A percentile compares a stretch with the other conserved stretches of the same genome.
These are phyloP conservation scores for Phialophora expanda DNA, from an alignment of 2,329 filamentous ascomycete genomes.

Conservation along the genomic window DNA sequence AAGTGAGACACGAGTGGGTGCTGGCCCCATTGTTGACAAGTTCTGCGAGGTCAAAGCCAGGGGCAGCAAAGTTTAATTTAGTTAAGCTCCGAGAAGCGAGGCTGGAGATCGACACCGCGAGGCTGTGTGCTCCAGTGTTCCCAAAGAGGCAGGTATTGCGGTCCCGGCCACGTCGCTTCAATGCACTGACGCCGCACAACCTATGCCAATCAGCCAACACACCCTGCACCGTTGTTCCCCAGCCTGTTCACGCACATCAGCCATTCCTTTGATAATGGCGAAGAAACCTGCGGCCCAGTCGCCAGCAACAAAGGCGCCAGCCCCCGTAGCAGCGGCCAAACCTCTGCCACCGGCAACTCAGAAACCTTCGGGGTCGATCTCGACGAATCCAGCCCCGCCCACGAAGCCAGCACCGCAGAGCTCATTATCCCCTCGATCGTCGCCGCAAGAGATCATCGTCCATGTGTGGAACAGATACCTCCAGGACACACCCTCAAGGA, in stretches of 20 bases:
- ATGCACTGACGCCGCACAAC: neutral
- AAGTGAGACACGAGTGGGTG: neutral
- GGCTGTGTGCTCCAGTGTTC: neutral
- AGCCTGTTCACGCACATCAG: neutral
- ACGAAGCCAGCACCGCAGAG: slow-evolving; percentile 37
- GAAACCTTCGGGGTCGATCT: slow-evolving; percentile 36
- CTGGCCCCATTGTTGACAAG: neutral
- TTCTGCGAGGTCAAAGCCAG: neutral
- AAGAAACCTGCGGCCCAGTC: slow-evolving; percentile 33
- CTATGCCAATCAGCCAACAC: neutral
- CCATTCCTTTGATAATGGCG: slow-evolving; percentile 22
- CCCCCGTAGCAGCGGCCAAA: slow-evolving; percentile 39
- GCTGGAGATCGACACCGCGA: neutral
- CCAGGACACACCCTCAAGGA: slow-evolving; percentile 82
- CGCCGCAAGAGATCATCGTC: slow-evolving; percentile 63
- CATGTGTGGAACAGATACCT: slow-evolving; percentile 80
- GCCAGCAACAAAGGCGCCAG: slow-evolving; percentile 38
- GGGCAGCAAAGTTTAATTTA: neutral
- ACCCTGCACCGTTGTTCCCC: neutral
- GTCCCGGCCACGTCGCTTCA: slow-evolving; percentile 18
- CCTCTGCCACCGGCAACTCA: slow-evolving; percentile 37
- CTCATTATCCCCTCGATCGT: slow-evolving; percentile 48
- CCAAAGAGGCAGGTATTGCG: slow-evolving; percentile 4
- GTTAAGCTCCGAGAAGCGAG: slow-evolving; percentile 9
- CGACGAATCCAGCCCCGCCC: slow-evolving; percentile 39